Percentiles rank a stretch among this genome's conserved stretches.
Conservation (phyloP, 768 basidiomycete species). For the Agaricus subrufescens region DNA sequence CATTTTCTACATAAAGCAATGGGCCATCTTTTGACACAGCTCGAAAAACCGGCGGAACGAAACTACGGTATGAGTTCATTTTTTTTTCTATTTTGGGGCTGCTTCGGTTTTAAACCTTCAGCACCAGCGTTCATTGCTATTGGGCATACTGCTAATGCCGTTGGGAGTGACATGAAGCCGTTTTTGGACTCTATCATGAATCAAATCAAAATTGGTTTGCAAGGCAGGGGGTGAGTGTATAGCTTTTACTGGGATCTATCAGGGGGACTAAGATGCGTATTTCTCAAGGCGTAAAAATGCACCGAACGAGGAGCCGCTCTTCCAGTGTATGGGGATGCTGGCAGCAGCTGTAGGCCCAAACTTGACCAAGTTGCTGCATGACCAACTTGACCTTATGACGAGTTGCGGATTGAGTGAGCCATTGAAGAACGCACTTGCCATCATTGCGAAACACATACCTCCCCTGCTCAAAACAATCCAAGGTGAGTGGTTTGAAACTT, state of each 20-base stretch:
- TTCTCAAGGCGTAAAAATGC: slow-evolving; percentile 74
- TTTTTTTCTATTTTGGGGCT: background rate
- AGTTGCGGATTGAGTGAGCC: slow-evolving; percentile 90
- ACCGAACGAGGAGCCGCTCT: slow-evolving; percentile 90
- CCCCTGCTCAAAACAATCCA: slow-evolving; percentile 91
- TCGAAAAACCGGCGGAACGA: slow-evolving; percentile 86
- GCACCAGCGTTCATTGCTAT: slow-evolving; percentile 87
- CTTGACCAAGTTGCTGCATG: slow-evolving; percentile 91
- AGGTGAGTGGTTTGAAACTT: slow-evolving; percentile 44
- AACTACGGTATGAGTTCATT: slow-evolving; percentile 62
- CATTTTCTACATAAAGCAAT: slow-evolving; percentile 92
- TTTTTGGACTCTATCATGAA: slow-evolving; percentile 90
- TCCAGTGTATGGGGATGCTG: slow-evolving; percentile 97
- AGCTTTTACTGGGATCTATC: background rate
- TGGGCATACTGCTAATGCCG: slow-evolving; percentile 88
- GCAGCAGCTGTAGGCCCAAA: slow-evolving; percentile 94
- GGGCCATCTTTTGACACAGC: slow-evolving; percentile 82
- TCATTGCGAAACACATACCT: slow-evolving; percentile 83
- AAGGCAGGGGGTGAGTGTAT: slow-evolving; percentile 67
- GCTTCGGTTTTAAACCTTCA: slow-evolving; percentile 9
- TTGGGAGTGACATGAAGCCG: slow-evolving; percentile 92
- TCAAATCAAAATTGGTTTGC: slow-evolving; percentile 86
- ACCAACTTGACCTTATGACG: slow-evolving; percentile 96
- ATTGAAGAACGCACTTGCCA: slow-evolving; percentile 75
- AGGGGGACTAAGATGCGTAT: background rate